Percentiles rank a stretch among this genome's conserved stretches.
These are phyloP conservation scores for Fraxinus baroniana DNA, from an alignment of 305 asterid species.

Conservation along the genomic window DNA sequence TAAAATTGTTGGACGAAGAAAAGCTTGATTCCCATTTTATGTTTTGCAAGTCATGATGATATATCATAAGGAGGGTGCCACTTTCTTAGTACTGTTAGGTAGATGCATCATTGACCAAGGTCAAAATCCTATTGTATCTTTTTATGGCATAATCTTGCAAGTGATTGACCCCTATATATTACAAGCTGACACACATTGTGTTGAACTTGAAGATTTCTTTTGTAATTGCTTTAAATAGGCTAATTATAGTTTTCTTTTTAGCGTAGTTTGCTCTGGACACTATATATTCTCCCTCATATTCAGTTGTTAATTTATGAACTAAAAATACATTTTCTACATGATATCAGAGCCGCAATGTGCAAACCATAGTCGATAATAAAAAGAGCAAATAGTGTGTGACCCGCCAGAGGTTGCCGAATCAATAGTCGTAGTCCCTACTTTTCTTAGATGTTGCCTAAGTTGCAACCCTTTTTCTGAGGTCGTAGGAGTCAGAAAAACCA, in stretches of 20 bases:
- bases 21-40: not conserved
- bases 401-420: not conserved
- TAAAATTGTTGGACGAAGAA: not conserved
- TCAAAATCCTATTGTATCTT: not conserved
- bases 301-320: not conserved
- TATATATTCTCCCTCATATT: not conserved
- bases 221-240: not conserved
- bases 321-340: not conserved
- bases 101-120: not conserved
- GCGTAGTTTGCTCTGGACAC: not conserved
- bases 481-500: not conserved
- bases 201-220: not conserved
- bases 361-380: not conserved
- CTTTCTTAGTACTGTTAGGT: not conserved
- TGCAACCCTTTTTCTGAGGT: not conserved
- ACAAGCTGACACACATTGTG: not conserved
- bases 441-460: not conserved
- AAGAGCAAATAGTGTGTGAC: not conserved
- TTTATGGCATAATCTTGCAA: not conserved
- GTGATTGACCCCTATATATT: not conserved
- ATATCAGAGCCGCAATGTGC: not conserved
- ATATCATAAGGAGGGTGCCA: not conserved
- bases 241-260: not conserved
- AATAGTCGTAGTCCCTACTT: not conserved
- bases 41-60: not conserved